Evolutionary conservation across 176 grass and related monocot species (phyloP), one percentile per base, ranked within the genome.

Genomic region (Oryza longistaminata): DNA sequence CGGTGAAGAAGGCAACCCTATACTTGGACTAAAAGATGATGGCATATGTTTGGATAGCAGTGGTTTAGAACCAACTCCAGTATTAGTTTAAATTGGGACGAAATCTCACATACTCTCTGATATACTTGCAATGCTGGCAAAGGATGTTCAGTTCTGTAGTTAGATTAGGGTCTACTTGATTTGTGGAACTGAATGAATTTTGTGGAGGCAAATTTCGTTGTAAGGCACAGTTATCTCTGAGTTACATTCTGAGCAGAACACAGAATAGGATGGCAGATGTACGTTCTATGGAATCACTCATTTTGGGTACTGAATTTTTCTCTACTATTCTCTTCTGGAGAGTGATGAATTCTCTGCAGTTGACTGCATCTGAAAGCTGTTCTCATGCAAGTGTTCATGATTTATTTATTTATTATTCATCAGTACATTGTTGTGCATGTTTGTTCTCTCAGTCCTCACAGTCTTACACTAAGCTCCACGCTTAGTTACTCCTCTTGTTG

Each of bases 1-100:
- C 81, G 14, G 87, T 98, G 66, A 90, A 75, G 82, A 92, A 79
- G 79, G 91, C 86, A 22, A 92, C 88, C 67, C 71, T 98, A 31
- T 93, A 98, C 81, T 90, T 90, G 83, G 62, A 92, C 70, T 90
- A 29, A 90, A 71, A 34, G 70, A 82, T 64, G 50, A 19, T 55
- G 50, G 50, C 15, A 19, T 61, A 22, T 61, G 55, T 61, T 61
- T 61, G 55, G 55, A n/a, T 9, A 22, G 7, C 3, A 61, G 2
- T 7, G 55, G 22, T 61, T 61, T 61, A 22, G 55, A 61, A 61
- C 55, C 17, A 22, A n/a, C 9, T 61, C 55, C 7, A 22, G 21
- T 61, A 22, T 61, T 61, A 61, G 55, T 2, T 61, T 61, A 61
- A n/a, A 61, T 61, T 9, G n/a, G 55, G 9, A 61, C 21, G 7